A percentile compares a stretch with the other conserved stretches of the same genome.
Conservation (phyloP, 306 rosid species). For the Cucurbita argyrosperma region DNA sequence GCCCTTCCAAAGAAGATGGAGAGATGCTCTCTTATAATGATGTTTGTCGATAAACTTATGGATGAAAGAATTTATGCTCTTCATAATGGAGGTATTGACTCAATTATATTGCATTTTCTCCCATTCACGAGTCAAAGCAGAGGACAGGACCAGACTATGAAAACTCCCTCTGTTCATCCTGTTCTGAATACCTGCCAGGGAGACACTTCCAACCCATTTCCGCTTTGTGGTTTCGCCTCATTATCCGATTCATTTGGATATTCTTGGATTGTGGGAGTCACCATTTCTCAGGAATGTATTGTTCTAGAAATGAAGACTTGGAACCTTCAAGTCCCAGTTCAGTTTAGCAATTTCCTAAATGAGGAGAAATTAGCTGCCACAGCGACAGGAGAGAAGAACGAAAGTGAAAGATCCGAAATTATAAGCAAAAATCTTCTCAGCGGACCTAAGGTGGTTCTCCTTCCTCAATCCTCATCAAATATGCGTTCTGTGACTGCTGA, state of each 20-base stretch:
- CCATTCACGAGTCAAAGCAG: slow-evolving; percentile 72
- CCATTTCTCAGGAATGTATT: slow-evolving; percentile 58
- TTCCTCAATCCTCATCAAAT: slow-evolving; percentile 63
- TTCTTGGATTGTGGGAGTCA: slow-evolving; percentile 82
- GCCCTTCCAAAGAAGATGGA: slow-evolving; percentile 57
- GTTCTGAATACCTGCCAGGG: slow-evolving; percentile 82
- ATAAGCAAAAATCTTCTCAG: slow-evolving; percentile 75
- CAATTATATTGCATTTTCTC: slow-evolving; percentile 85
- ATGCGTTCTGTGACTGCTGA: slow-evolving; percentile 72
- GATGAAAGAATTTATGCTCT: slow-evolving; percentile 71
- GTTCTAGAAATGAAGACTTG: slow-evolving; percentile 80
- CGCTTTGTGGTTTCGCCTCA: slow-evolving; percentile 67
- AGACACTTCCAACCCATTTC: slow-evolving; percentile 35
- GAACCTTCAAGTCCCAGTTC: slow-evolving; percentile 55
- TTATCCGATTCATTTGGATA: slow-evolving; percentile 92
- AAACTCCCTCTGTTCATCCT: slow-evolving; percentile 84
- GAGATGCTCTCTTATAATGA: slow-evolving; percentile 37
- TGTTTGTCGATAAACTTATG: slow-evolving; percentile 69
- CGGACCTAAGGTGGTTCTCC: slow-evolving; percentile 73
- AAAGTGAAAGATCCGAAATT: slow-evolving; percentile 39
- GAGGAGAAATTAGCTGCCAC: slow-evolving; percentile 21
- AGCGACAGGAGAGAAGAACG: slow-evolving; percentile 24
- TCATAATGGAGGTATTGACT: slow-evolving; percentile 91
- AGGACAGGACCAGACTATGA: slow-evolving; percentile 61
- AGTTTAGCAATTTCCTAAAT: slow-evolving; percentile 19